Base-by-base conservation (phyloP, 192 early-diverging fungal genomes). In the Entomortierella chlamydospora region DNA sequence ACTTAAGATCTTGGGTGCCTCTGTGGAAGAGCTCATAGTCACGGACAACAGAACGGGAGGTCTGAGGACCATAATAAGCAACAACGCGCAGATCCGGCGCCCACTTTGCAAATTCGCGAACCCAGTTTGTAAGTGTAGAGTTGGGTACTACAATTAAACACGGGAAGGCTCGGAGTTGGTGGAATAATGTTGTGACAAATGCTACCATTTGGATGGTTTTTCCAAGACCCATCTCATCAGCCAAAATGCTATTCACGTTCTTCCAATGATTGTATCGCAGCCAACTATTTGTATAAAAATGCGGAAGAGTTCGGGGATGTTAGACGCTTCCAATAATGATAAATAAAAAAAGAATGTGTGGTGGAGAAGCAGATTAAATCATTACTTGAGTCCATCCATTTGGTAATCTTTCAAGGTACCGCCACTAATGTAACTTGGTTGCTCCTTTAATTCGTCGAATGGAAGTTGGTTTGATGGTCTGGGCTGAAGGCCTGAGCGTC, bases 141-240 rank as follows among this genome's bases (percentile, higher is more conserved):
- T 84, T 83, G 31, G 93, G 93, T 11, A 89, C 93, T 23, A 90
- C 86, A 31, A 94, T 89, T 26, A 93, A 41, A 60, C 88, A 93
- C 2, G 93, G 93, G 43, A 82, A 89, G 1, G 82, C 64, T 4
- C 79, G 41, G 25, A 87, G 81, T 25, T 87, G 68, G 11, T 81
- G 78, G 53, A 68, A 85, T 6, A 94, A 51, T 0, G 68, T 68
- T 4, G 68, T 70, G 2, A 93, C 57, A 52, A 93, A 88, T 0
- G 87, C 61, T 15, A 94, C 87, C 41, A 92, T 87, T 66, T 94
- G 93, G 23, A 93, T 86, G 11, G 93, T 94, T 73, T 94, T 94
- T 17, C 88, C 92, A 39, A 93, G 60, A 8, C 93, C 93, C 91
- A 93, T 93, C 57, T 93, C 92, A 78, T 93, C 92, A 18, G 93